Evolutionary conservation across 2,329 filamentous ascomycete species (phyloP).

Genomic region (Penicillium sp.): DNA sequence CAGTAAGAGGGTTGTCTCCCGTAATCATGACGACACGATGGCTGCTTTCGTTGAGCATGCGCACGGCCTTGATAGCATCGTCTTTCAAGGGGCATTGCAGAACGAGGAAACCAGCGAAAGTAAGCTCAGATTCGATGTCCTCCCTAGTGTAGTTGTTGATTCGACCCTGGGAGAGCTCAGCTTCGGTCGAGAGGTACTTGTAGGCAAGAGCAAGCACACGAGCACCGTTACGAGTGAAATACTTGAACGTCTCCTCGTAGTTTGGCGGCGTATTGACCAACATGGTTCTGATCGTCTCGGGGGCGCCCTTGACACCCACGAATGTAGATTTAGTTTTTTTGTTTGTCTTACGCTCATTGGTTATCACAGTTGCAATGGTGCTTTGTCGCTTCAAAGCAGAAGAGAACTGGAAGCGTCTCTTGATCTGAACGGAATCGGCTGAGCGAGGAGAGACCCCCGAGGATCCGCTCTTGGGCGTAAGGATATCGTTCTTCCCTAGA

Average conservation of each 20-base stretch:
- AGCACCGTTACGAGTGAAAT: slow-evolving; percentile 94
- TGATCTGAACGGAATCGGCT: slow-evolving; percentile 84
- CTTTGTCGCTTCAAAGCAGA: slow-evolving; percentile 95
- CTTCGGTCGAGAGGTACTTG: slow-evolving; percentile 83
- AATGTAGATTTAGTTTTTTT: slow-evolving; percentile 85
- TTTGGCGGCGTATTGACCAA: slow-evolving; percentile 78
- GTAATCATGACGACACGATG: slow-evolving; percentile 99
- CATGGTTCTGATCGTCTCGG: slow-evolving; percentile 96
- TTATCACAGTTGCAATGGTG: slow-evolving; percentile 82
- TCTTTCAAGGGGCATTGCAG: slow-evolving; percentile 96
- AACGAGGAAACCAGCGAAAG: slow-evolving; percentile 93
- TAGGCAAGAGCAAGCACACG: slow-evolving; percentile 93
- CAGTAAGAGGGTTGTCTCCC: slow-evolving; percentile 95
- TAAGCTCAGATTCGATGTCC: slow-evolving; percentile 80
- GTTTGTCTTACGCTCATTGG: slow-evolving; percentile 71
- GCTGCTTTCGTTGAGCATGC: slow-evolving; percentile 98
- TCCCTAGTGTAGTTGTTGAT: slow-evolving; percentile 96
- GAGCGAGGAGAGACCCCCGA: slow-evolving; percentile 49
- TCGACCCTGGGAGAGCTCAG: slow-evolving; percentile 78
- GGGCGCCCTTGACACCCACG: slow-evolving; percentile 93
- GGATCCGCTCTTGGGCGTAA: slow-evolving; percentile 66
- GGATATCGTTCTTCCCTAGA: slow-evolving; percentile 84
- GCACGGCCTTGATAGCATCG: slow-evolving; percentile 89
- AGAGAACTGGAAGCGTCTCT: slow-evolving; percentile 97
- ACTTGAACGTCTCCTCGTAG: slow-evolving; percentile 98